These are phyloP conservation scores for Sporothrix brunneoviolacea DNA, from an alignment of 2,329 filamentous ascomycete genomes.

Conservation along the genomic window DNA sequence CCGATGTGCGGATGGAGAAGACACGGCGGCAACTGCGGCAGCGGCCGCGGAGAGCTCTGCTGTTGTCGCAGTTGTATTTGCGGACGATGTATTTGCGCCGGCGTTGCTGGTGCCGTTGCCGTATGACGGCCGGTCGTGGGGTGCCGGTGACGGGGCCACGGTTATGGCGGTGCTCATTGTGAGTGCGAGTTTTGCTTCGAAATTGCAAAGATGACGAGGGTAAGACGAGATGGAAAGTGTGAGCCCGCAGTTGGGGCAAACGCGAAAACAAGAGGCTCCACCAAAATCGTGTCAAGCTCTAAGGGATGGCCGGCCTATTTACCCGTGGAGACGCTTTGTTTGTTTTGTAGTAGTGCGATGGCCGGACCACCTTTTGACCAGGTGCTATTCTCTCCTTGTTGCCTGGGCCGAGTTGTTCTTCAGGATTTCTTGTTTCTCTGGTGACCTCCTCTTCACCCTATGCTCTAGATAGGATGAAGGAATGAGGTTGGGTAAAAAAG, in stretches of 20 bases:
- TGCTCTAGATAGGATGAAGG: neutral
- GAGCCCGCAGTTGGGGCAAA: constrained; percentile 2
- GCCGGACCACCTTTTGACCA: neutral
- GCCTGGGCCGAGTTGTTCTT: neutral
- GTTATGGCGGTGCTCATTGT: constrained; percentile 63
- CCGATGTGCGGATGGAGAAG: constrained; percentile 38
- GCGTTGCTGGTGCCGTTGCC: constrained; percentile 22
- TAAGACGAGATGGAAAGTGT: neutral
- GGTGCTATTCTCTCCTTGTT: too few relatives aligned
- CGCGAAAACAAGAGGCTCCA: constrained; percentile 11
- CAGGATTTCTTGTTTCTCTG: neutral
- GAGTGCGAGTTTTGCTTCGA: constrained; percentile 14
- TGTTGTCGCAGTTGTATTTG: constrained; percentile 18
- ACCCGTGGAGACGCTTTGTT: constrained; percentile 10
- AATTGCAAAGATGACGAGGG: neutral
- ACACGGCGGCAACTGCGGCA: constrained; percentile 27
- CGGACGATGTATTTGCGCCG: constrained; percentile 2
- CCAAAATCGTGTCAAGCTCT: constrained; percentile 10
- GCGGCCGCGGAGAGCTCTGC: constrained; percentile 38
- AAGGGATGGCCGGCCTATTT: constrained; percentile 10
- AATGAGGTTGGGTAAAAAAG: constrained; percentile 7
- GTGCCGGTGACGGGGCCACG: constrained; percentile 62
- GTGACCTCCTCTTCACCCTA: neutral
- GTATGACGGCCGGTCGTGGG: constrained; percentile 56
- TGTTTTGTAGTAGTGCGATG: constrained; percentile 9